Base-by-base conservation (phyloP, 768 basidiomycete genomes). In the Boletus insuetus region DNA sequence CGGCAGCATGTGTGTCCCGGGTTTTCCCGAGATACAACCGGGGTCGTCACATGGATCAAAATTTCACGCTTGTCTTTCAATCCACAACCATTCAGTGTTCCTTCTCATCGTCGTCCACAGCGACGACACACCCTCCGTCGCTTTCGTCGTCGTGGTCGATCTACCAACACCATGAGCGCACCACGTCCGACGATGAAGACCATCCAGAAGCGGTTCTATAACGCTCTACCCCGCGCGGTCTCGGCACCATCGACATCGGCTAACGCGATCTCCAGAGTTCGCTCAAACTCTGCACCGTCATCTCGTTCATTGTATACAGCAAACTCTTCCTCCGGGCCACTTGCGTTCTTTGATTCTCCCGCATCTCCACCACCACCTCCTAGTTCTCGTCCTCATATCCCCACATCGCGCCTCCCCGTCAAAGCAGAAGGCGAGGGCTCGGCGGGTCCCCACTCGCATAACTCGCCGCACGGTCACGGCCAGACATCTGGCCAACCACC, bases 131-230 rank as follows among this genome's bases (percentile, higher is more conserved):
- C 32, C 10, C 19, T 42, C 24, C 26, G 11, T 19, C 32, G 35
- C 24, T 4, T 22, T 49, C 46, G 41, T 8, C 40, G 29, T 48
- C 44, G 51, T 42, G 13, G 39, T n/a, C 43, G 26, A 54, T 4
- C 45, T 2, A 12, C 19, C 0, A 22, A 49, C 17, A 56, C 53
- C 17, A 76, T 76, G 74, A 69, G 68, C 35, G 61, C 72, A 47
- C 73, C 73, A 2, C 70, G 72, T 19, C 67, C 73, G 46, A 73
- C 77, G 59, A 79, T 79, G 74, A 77, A 77, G 70, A 75, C 76
- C 24, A 74, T 81, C 24, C 78, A 78, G 58, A 83, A 81, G 62
- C 77, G 80, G n/a, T 67, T 83, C 41, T 79, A 74, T 60, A 74
- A 73, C 19, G 78, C 74, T 61, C 77, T 49, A 31, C 75, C 74